Base-by-base conservation (phyloP, 2,329 filamentous ascomycete genomes). In the Acephala macrosclerotiorum region DNA sequence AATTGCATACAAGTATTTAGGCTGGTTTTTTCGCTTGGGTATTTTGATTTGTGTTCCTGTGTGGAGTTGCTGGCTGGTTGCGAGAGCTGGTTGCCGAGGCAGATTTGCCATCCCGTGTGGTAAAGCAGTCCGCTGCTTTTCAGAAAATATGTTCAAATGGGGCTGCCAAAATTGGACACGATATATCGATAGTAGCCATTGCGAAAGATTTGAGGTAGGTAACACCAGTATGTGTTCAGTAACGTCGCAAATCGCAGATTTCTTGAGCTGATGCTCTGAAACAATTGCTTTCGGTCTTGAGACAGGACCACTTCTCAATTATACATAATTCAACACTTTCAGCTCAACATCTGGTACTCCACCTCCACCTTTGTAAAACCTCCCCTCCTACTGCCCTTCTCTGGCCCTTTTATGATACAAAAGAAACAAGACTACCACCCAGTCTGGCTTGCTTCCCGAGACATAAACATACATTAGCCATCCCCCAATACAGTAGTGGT, bases 361-460 rank as follows among this genome's bases (percentile, higher is more conserved):
- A 29, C 53, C 35, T 35, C 42, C 25, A 35, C 38, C 20, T 14
- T 26, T 61, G 45, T 38, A 18, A 22, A 40, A 2, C 49, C 4
- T 49, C 26, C 35, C 9, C 33, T 38, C 42, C 12, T 38, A 1
- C 59, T 20, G 7, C 55, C 47, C 29, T 8, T 11, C 47, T 36
- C 38, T 6, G 5, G 45, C 58, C 38, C 20, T 56, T 62, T 40
- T 63, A 65, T 63, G 58, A 60, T 63, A 67, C 63, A 63, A 11
- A 67, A 61, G 22, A 67, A 63, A 51, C 42, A 42, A 38, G 40
- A 60, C 51, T 53, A 60, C 49, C 22, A 53, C 25, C 49, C 49
- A 53, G 49, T 22, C 22, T 16, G 3, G 5, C 18, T 14, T 7
- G 14, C 18, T 29, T 16, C 26, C 5, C 5, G 29, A 53, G 22